Conservation (phyloP, 148 eudicot genomes). For the Camellia japonica region DNA sequence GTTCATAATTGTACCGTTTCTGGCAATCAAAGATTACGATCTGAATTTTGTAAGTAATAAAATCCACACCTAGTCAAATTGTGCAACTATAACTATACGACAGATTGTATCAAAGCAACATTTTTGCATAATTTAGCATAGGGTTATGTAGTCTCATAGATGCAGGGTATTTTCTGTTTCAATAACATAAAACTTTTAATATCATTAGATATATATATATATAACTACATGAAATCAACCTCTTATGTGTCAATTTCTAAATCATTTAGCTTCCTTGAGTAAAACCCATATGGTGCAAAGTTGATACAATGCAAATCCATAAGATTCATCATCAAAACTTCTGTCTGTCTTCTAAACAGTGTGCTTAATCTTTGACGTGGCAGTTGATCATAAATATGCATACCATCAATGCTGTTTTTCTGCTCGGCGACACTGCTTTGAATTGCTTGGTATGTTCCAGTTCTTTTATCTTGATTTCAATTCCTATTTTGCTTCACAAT, state of each 20-base stretch:
- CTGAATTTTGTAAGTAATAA: constrained; percentile 22
- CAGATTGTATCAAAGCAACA: neutral
- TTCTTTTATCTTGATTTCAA: neutral
- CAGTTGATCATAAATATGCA: constrained; percentile 87
- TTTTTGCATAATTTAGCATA: neutral
- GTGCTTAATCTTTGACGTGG: constrained; percentile 6
- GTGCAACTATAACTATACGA: neutral
- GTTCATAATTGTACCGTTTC: constrained; percentile 78
- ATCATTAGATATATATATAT: too few relatives aligned
- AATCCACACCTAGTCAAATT: neutral
- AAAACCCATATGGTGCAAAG: too few relatives aligned
- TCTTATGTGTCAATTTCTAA: too few relatives aligned
- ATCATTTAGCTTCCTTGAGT: too few relatives aligned
- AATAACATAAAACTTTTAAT: too few relatives aligned
- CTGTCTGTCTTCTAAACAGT: neutral
- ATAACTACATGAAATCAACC: too few relatives aligned
- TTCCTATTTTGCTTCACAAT: neutral
- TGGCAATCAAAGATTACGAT: constrained; percentile 36
- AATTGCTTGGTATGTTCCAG: constrained; percentile 65
- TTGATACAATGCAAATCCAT: too few relatives aligned
- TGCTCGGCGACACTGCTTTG: constrained; percentile 80
- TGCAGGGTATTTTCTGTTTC: too few relatives aligned
- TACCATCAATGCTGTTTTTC: constrained; percentile 74
- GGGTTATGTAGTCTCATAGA: too few relatives aligned
- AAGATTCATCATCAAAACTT: neutral